These are phyloP conservation scores for Paraleonurus japonicus DNA, from an alignment of 257 asterid genomes.

Conservation along the genomic window DNA sequence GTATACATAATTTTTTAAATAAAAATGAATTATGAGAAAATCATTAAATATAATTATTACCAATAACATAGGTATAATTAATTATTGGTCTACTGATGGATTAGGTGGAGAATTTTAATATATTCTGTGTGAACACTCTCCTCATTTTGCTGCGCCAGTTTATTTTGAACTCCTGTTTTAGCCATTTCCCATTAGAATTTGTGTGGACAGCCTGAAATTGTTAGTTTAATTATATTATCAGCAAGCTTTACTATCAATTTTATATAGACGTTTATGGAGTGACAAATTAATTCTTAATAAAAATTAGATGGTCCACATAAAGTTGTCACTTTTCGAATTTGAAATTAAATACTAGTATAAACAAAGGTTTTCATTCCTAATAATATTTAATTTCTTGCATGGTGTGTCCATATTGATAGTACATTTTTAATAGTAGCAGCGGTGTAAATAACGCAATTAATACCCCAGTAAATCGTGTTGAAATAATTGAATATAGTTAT, in stretches of 20 bases:
- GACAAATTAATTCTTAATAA: neutral
- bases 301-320: neutral
- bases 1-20: neutral
- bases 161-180: neutral
- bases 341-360: neutral
- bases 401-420: neutral
- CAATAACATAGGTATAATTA: neutral
- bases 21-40: neutral
- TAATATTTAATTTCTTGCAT: too few species aligned
- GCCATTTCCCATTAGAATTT: neutral
- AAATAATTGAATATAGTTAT: neutral
- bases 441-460: neutral
- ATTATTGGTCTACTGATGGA: neutral
- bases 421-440: neutral
- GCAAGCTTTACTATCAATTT: neutral
- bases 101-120: constrained; percentile 20
- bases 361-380: neutral
- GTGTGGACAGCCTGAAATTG: neutral
- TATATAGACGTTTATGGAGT: neutral
- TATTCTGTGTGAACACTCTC: neutral
- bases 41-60: neutral
- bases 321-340: neutral
- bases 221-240: neutral
- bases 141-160: constrained; percentile 18
- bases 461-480: too few species aligned